Evolutionary conservation across 2,329 filamentous ascomycete genomes (phyloP).

Genomic region (Hymenotorrendiella dingleyae): DNA sequence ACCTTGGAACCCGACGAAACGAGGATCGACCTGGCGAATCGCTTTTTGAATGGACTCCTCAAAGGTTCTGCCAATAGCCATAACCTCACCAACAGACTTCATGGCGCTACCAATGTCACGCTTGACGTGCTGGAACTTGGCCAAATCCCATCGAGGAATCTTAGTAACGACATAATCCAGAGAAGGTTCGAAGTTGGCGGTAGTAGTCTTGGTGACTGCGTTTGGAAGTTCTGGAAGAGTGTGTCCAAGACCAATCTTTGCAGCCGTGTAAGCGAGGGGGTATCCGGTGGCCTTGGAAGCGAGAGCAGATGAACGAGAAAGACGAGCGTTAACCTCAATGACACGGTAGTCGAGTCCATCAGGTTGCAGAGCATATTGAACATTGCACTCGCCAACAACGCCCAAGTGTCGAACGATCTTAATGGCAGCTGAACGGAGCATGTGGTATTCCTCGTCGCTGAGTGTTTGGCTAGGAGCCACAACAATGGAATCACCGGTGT

Average conservation of each 20-base stretch:
- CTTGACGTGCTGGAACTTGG: conserved; percentile 99
- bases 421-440: conserved; percentile 95
- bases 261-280: conserved; percentile 92
- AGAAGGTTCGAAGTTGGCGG: conserved; percentile 96
- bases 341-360: conserved; percentile 97
- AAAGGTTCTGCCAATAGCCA: conserved; percentile 97
- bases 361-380: conserved; percentile 94
- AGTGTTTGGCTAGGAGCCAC: conserved; percentile 95
- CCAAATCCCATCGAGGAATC: conserved; percentile 96
- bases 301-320: conserved; percentile 92
- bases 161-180: conserved; percentile 98
- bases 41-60: conserved; percentile 99
- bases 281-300: conserved; percentile 98
- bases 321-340: conserved; percentile 97
- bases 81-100: conserved; percentile 99
- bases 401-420: conserved; percentile 97
- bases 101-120: conserved; percentile 95
- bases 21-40: conserved; percentile 91
- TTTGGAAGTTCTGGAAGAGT: conserved; percentile 94
- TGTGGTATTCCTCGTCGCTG: conserved; percentile 98
- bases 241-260: conserved; percentile 96
- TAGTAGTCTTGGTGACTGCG: conserved; percentile 96
- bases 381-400: conserved; percentile 97
- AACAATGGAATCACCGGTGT: conserved; percentile 98
- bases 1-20: conserved; percentile 88